Evolutionary conservation across 2,329 filamentous ascomycete species (phyloP), one percentile per base, ranked within the genome.

Genomic region (Xylaria arbuscula): DNA sequence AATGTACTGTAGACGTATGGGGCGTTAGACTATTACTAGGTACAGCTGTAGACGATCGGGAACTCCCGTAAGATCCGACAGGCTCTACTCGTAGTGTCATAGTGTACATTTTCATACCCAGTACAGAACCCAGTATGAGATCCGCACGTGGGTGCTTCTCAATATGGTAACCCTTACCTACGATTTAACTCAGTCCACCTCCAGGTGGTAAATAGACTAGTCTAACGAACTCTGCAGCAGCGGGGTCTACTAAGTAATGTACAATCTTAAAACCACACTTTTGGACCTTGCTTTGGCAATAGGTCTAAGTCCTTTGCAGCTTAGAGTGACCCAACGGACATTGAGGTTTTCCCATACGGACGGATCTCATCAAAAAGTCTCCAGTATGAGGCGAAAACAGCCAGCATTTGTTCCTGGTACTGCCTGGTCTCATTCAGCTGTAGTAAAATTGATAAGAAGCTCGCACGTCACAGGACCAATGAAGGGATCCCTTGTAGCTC

Each of bases 11-110:
- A 28, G 28, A 40, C n/a, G 36, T 53, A 53, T 13, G 19, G 17
- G 32, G 10, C 32, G 53, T 55, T 42, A 24, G 34, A 22, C 54
- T 56, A 24, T 32, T 24, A 59, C 24, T 34, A 57, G 38, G 38
- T 36, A 38, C 62, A 48, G 22, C 42, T 24, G 8, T 36, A 55
- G 55, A 36, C 58, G 19, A 45, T 62, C 63, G 62, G 67, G 67
- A 62, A 59, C 63, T 69, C 67, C 67, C 63, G 63, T 54, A 24
- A 63, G 47, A 69, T 66, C 54, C 58, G 54, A 32, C 42, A 36
- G 55, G 48, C 13, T 60, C 6, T 42, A 45, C 51, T 50, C 53
- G 60, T 15, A 45, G 40, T 17, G 40, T 45, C 40, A 45, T 45
- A 45, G 40, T 45, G n/a, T n/a, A n/a, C 28, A 45, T 17, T 17